Conservation (phyloP, 78 protist species). For the Planoprotostelium fungivorum region DNA sequence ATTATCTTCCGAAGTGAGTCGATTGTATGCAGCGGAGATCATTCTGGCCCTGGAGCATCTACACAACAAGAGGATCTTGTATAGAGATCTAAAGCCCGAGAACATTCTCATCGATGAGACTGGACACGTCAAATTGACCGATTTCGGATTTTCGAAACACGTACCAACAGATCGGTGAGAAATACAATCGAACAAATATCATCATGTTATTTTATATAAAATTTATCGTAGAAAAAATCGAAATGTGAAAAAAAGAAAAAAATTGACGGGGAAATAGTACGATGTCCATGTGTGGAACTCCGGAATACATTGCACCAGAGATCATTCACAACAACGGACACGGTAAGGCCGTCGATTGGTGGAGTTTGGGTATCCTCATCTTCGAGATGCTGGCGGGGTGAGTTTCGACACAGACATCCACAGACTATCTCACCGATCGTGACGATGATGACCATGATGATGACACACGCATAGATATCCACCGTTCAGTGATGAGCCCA, state of each 20-base stretch:
- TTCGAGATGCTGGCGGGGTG: conserved; percentile 86
- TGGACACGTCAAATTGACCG: conserved; percentile 71
- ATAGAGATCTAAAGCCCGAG: conserved; percentile 78
- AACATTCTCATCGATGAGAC: conserved; percentile 58
- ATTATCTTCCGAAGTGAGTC: conserved; percentile 12
- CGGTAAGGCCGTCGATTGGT: conserved; percentile 90
- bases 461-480: conserved; percentile 5
- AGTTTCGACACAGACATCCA: conserved; percentile 38
- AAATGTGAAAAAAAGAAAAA: not conserved
- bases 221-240: not conserved
- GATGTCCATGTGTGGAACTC: conserved; percentile 81
- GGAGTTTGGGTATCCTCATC: conserved; percentile 85
- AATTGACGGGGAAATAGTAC: conserved; percentile 28
- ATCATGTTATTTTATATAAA: not conserved
- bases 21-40: conserved; percentile 62
- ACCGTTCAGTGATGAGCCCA: conserved; percentile 33
- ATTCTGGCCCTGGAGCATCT: conserved; percentile 61
- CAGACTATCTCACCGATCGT: not conserved
- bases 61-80: conserved; percentile 58
- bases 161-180: not conserved
- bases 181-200: too few species aligned
- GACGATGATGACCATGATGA: too few species aligned
- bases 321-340: conserved; percentile 67
- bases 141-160: conserved; percentile 68
- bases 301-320: conserved; percentile 88